Conservation (phyloP, 78 protist species). For the Dictyostelium purpureum region DNA sequence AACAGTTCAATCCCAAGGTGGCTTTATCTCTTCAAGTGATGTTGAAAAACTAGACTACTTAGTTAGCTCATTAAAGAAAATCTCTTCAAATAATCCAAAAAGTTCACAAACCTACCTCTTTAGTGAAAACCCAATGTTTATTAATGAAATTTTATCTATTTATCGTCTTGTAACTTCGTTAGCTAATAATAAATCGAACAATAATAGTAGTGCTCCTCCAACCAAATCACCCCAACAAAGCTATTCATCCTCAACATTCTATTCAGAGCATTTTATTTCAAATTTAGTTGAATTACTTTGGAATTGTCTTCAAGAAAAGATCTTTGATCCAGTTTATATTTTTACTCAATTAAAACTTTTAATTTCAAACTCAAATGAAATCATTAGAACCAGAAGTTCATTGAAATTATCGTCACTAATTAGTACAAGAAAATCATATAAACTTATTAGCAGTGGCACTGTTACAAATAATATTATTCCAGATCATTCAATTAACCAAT, state of each 20-base stretch:
- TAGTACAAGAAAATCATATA: background rate
- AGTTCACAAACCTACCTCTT: slow-evolving; percentile 1
- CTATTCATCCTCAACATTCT: background rate
- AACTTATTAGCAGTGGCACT: background rate
- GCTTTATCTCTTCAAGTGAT: background rate
- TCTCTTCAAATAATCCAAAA: background rate
- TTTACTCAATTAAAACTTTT: slow-evolving; percentile 9
- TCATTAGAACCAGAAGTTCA: background rate
- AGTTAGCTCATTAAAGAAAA: slow-evolving; percentile 24
- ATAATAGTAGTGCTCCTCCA: background rate
- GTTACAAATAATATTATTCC: background rate
- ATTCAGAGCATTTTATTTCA: slow-evolving; percentile 15
- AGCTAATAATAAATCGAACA: background rate
- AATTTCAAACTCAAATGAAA: slow-evolving; percentile 5
- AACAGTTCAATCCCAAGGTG: background rate
- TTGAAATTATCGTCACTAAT: background rate
- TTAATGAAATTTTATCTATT: slow-evolving; percentile 9
- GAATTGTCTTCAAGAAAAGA: slow-evolving; percentile 8
- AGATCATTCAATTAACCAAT: too few species aligned
- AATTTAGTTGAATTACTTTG: slow-evolving; percentile 38
- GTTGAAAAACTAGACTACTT: slow-evolving; percentile 15
- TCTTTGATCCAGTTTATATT: background rate
- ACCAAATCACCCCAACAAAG: background rate
- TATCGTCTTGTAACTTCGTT: background rate
- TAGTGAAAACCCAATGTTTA: background rate